Evolutionary conservation across 768 basidiomycete species (phyloP).

Genomic region (Paxillus rubicundulus): DNA sequence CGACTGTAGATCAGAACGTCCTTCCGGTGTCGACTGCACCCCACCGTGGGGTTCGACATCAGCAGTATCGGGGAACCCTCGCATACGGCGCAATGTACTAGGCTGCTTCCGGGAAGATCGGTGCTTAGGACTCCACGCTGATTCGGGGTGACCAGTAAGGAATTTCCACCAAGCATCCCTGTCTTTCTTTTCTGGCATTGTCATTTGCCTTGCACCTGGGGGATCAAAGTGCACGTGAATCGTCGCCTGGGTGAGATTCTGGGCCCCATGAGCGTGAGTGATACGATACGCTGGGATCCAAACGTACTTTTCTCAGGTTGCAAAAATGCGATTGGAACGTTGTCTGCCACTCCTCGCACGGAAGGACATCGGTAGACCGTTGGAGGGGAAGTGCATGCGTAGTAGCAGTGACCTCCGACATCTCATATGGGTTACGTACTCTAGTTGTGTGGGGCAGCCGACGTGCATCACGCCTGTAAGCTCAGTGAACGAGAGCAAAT

Average conservation of each 20-base stretch:
- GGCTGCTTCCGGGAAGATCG: constrained; percentile 12
- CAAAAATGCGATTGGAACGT: constrained; percentile 56
- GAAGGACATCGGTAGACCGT: constrained; percentile 41
- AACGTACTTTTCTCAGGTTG: constrained; percentile 56
- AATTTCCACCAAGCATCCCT: constrained; percentile 82
- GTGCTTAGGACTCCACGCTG: constrained; percentile 55
- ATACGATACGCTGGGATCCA: background rate
- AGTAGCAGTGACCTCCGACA: constrained; percentile 28
- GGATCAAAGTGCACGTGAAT: constrained; percentile 28
- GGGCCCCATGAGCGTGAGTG: constrained; percentile 6
- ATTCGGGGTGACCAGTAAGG: constrained; percentile 63
- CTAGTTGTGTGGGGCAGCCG: constrained; percentile 62
- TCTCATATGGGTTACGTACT: constrained; percentile 67
- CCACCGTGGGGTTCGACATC: constrained; percentile 1
- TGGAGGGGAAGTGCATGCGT: constrained; percentile 13
- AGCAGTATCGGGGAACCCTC: constrained; percentile 35
- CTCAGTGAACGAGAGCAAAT: constrained; percentile 9
- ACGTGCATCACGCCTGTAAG: constrained; percentile 65
- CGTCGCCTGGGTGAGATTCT: constrained; percentile 71
- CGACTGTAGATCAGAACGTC: background rate
- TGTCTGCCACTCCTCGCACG: constrained; percentile 65
- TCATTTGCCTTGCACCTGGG: constrained; percentile 22
- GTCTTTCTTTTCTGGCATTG: constrained; percentile 69
- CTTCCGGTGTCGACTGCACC: constrained; percentile 1
- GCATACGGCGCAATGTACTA: constrained; percentile 26